These are phyloP conservation scores for Cyclotella kingstonii DNA, from an alignment of 108 stramenopile genomes.

Conservation along the genomic window DNA sequence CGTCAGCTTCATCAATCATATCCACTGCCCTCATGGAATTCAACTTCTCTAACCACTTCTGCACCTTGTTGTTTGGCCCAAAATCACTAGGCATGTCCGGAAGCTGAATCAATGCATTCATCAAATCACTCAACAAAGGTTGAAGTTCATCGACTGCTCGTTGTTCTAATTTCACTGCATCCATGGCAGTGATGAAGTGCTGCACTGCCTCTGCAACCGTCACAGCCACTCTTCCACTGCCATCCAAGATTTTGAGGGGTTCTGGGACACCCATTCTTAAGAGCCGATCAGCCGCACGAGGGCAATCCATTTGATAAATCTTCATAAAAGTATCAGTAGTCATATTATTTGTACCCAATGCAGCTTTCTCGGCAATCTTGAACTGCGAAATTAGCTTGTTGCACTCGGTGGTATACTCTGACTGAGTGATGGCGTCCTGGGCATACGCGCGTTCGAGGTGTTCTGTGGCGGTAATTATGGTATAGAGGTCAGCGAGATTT, in stretches of 20 bases:
- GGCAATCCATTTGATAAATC: slow-evolving; percentile 95
- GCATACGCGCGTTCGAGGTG: slow-evolving; percentile 95
- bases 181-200: slow-evolving; percentile 98
- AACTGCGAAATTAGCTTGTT: slow-evolving; percentile 95
- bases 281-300: slow-evolving; percentile 89
- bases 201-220: slow-evolving; percentile 90
- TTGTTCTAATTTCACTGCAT: slow-evolving; percentile 92
- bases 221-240: slow-evolving; percentile 66
- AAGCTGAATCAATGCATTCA: slow-evolving; percentile 79
- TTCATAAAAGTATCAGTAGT: slow-evolving; percentile 73
- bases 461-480: slow-evolving; percentile 96
- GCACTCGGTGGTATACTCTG: slow-evolving; percentile 90
- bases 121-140: slow-evolving; percentile 89
- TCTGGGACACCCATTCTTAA: slow-evolving; percentile 92
- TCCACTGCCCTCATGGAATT: slow-evolving; percentile 94
- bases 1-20: slow-evolving; percentile 90
- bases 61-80: slow-evolving; percentile 82
- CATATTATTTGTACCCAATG: slow-evolving; percentile 41
- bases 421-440: slow-evolving; percentile 80
- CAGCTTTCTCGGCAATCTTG: slow-evolving; percentile 86
- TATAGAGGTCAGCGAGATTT: slow-evolving; percentile 89
- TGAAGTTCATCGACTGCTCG: slow-evolving; percentile 96
- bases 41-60: slow-evolving; percentile 90
- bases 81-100: slow-evolving; percentile 89
- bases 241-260: slow-evolving; percentile 61